Conservation (phyloP, 2,329 filamentous ascomycete genomes). For the Neofusicoccum umdonicola region DNA sequence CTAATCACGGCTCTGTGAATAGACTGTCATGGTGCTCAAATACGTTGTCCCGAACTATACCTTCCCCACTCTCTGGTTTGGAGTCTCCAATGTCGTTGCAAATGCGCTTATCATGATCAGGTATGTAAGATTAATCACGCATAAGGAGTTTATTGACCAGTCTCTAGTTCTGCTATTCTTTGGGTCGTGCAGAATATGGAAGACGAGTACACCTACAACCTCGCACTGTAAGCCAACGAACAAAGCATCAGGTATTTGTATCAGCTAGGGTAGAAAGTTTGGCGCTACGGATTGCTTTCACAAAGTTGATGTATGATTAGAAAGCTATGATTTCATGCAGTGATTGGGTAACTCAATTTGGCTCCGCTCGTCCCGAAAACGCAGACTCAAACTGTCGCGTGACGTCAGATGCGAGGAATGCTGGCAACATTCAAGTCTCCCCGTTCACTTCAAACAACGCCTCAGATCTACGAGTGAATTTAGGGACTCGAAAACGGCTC, state of each 20-base stretch:
- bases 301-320: not conserved
- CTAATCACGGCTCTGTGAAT: not conserved
- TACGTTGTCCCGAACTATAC: constrained; percentile 61
- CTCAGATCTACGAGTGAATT: no score
- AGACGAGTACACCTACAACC: constrained; percentile 69
- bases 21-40: constrained; percentile 66
- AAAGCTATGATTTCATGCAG: not conserved
- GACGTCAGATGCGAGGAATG: not conserved
- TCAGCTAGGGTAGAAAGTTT: not conserved
- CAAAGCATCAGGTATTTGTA: not conserved
- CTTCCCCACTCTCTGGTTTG: constrained; percentile 64
- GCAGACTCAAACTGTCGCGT: not conserved
- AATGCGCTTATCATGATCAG: constrained; percentile 67
- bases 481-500: no score
- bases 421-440: not conserved
- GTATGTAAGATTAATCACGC: constrained; percentile 41
- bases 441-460: no score
- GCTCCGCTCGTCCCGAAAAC: not conserved
- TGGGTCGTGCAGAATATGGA: constrained; percentile 73
- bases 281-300: not conserved
- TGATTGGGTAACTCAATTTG: not conserved
- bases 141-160: constrained; percentile 23
- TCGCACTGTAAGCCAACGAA: constrained; percentile 52
- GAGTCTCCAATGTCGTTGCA: constrained; percentile 63
- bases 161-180: constrained; percentile 58